Evolutionary conservation across 331 rosid genomes (phyloP).

Genomic region (Prunus yedoensis): DNA sequence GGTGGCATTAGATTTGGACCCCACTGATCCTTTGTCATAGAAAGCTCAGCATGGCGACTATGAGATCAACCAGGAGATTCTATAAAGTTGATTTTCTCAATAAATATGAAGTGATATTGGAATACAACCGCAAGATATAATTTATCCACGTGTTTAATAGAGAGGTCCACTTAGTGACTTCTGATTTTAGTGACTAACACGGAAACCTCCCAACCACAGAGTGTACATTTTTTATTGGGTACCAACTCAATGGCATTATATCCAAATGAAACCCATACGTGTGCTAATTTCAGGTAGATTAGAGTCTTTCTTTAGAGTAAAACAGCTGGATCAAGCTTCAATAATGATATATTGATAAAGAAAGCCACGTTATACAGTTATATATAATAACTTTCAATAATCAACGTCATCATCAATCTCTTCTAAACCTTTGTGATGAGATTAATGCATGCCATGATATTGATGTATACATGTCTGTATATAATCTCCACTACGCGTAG

Average conservation of each 20-base stretch:
- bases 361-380: not conserved
- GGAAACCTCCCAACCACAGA: not conserved
- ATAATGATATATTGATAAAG: not conserved
- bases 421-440: no score
- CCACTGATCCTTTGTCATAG: slow-evolving; percentile 23
- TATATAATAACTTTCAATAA: not conserved
- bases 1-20: slow-evolving; percentile 38
- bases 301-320: slow-evolving; percentile 4
- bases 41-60: not conserved
- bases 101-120: no score
- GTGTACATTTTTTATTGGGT: not conserved
- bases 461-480: no score
- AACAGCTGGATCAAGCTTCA: slow-evolving; percentile 24
- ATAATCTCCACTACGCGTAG: not conserved
- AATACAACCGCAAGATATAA: no score
- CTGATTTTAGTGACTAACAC: not conserved
- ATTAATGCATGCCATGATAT: no score
- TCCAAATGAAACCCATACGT: not conserved
- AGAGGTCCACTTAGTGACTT: not conserved
- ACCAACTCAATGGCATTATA: slow-evolving; percentile 13
- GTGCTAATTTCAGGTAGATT: not conserved
- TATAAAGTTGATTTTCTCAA: not conserved
- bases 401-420: not conserved
- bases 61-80: not conserved
- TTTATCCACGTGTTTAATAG: no score